Evolutionary conservation across 768 basidiomycete species (phyloP), one percentile per base, ranked within the genome.

Genomic region (Hydnum rufescens): DNA sequence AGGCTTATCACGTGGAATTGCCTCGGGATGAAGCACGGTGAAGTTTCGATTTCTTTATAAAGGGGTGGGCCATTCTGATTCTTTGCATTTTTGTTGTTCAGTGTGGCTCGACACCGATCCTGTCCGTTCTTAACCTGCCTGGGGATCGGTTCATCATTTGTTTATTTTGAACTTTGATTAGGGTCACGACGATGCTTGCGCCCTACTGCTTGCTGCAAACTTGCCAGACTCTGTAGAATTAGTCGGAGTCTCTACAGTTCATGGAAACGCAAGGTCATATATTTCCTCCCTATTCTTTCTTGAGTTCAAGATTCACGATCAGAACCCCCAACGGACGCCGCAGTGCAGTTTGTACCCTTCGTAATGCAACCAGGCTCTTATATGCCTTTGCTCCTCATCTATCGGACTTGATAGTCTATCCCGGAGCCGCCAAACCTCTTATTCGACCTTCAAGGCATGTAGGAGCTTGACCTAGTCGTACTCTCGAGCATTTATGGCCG

Each of bases 171-270:
- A n/a, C n/a, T n/a, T n/a, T n/a, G n/a, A n/a, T n/a, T n/a, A 86
- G 83, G 87, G 88, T 13, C 88, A 92, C 59, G 88, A 93, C 59
- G 88, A 92, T 66, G 89, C 83, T 3, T 78, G 77, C 6, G 86
- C 85, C 2, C 78, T 92, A 49, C 67, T 92, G 61, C 66, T 90
- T 5, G 85, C 84, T 3, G 61, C 82, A 3, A 75, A 85, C 57
- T 71, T 71, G 8, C 70, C 73, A 22, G 13, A 16, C 1, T 71
- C 78, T 54, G 72, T 89, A 53, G 64, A 72, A 32, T 74, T 93
- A 19, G 65, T 88, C 4, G 89, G 88, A 1, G 67, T 92, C n/a
- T 89, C 87, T 0, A 85, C 85, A 42, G 16, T 26, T 5, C 44
- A 28, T 32, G 42, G 6, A 28, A 44, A 18, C 42, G 50, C 18